Base-by-base conservation (phyloP, 2,329 filamentous ascomycete genomes). In the Ambrosiella xylebori region DNA sequence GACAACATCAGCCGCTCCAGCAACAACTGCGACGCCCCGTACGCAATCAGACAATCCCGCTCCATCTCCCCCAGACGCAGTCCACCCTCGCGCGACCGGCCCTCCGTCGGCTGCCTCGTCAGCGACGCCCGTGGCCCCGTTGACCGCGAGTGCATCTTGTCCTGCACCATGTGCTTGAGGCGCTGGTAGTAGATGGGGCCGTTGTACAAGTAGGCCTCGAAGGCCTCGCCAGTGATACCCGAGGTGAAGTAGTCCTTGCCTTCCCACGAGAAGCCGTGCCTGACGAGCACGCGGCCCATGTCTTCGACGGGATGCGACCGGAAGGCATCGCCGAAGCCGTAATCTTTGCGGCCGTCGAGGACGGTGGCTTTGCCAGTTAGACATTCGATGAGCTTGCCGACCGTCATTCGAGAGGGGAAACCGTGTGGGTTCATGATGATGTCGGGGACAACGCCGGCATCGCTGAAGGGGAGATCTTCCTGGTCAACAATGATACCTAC, bases 351-450 rank as follows among this genome's bases (percentile, higher is more conserved):
- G 3, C 93, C 93, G 60, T 84, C 80, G 3, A 98, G 71, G 1
- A 98, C 83, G 11, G 90, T 88, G 0, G 93, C 93, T 71, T 98
- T 98, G 63, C 93, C 93, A 0, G 90, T 88, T 13, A 98, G 77
- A 50, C 95, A 86, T 68, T 98, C 93, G 55, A 98, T 80, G 76
- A 98, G 86, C 71, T 98, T 98, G 38, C 93, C 93, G 62, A 98
- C 93, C 57, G 93, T 98, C 93, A 98, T 98, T 70, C 93, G 93
- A 38, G 91, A 97, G 1, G 93, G 93, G 77, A 98, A 98, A 82
- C 93, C 93, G 73, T 98, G 93, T 0, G 94, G 93, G 74, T 98
- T 98, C 93, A 98, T 98, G 80, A 98, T 98, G 64, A 98, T 96
- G 70, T 98, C 93, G 0, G 93, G 93, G n/a, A 83, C 85, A 63